Evolutionary conservation across 2,329 filamentous ascomycete species (phyloP).

Genomic region (Teratosphaeria zuluensis): DNA sequence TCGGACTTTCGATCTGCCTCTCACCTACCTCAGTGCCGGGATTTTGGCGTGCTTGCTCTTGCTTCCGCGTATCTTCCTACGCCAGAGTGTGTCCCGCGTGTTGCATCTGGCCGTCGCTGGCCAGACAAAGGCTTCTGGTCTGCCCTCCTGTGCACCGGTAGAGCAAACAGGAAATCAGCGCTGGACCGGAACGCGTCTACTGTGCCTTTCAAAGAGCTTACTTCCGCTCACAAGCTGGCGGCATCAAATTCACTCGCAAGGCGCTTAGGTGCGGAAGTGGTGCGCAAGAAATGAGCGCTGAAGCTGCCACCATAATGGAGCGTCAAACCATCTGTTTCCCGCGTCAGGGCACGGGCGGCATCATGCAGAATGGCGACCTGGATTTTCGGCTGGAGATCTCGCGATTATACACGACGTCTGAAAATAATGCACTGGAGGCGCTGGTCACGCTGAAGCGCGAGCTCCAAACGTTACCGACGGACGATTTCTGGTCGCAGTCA

Average conservation of each 20-base stretch:
- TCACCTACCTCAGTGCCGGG: background rate
- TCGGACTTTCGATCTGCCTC: background rate
- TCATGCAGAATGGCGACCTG: constrained; percentile 8
- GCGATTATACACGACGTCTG: constrained; percentile 27
- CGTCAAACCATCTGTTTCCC: constrained; percentile 16
- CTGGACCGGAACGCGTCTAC: background rate
- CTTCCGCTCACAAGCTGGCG: background rate
- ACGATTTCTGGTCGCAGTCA: constrained; percentile 56
- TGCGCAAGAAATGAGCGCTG: background rate
- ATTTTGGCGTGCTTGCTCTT: background rate
- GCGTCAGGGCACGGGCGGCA: constrained; percentile 7
- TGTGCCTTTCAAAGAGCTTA: background rate
- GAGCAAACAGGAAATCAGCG: background rate
- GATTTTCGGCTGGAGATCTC: constrained; percentile 10
- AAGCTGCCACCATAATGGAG: constrained; percentile 6
- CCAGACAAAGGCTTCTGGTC: background rate
- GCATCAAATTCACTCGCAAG: background rate
- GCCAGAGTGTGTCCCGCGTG: background rate
- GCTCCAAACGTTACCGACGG: constrained; percentile 43
- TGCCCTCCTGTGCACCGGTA: background rate
- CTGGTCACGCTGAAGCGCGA: constrained; percentile 50
- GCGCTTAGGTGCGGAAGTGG: background rate
- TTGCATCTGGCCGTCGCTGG: background rate
- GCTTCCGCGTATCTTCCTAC: background rate
- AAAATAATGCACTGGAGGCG: constrained; percentile 52